Evolutionary conservation across 352 stramenopile genomes (phyloP).

Genomic region (Thraustochytrium sp.): DNA sequence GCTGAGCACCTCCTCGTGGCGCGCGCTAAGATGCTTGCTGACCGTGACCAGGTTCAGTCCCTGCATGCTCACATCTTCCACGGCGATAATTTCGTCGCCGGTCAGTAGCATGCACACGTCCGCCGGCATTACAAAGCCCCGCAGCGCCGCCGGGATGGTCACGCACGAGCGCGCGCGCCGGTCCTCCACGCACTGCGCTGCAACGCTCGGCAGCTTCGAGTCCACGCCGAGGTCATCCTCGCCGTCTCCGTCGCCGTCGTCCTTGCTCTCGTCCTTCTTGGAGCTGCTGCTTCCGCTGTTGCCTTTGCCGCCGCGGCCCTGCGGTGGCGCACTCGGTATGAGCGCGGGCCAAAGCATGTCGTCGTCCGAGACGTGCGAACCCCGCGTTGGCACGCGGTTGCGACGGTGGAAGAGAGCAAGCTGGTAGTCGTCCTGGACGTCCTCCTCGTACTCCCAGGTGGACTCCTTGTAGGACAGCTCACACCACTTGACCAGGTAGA

Average conservation of each 20-base stretch:
- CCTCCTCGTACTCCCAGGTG: conserved; percentile 87
- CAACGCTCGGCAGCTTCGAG: background rate
- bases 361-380: background rate
- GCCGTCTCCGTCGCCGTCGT: background rate
- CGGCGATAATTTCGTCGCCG: conserved; percentile 18
- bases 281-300: background rate
- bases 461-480: conserved; percentile 93
- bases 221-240: background rate
- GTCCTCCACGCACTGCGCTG: background rate
- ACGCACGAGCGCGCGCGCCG: background rate
- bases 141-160: background rate
- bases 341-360: conserved; percentile 17
- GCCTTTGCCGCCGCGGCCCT: background rate
- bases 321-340: background rate
- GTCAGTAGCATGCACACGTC: background rate
- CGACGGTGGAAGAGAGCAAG: conserved; percentile 12
- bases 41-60: background rate
- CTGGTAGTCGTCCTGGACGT: conserved; percentile 75
- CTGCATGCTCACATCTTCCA: conserved; percentile 23
- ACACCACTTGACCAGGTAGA: conserved; percentile 98
- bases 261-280: background rate
- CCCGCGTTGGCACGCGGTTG: conserved; percentile 6
- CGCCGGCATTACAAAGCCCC: background rate
- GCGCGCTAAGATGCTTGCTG: background rate
- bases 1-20: background rate